Evolutionary conservation across 225 moss, liverwort and hornwort species (phyloP).

Genomic region (Climacium dendroides): DNA sequence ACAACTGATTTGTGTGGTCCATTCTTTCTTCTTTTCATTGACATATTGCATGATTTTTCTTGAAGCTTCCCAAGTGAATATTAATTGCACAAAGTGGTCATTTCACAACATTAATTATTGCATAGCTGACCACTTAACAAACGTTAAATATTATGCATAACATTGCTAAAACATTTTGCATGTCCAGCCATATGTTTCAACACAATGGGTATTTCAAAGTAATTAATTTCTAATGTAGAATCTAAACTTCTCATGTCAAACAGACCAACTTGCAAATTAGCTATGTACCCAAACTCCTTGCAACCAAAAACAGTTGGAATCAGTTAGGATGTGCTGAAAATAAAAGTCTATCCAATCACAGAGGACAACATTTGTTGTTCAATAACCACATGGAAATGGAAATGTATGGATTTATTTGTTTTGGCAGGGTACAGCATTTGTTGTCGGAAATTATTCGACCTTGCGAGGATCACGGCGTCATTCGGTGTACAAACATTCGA

Average conservation of each 20-base stretch:
- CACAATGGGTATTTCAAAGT: background rate
- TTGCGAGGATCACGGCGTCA: background rate
- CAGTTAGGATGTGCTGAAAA: background rate
- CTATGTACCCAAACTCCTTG: background rate
- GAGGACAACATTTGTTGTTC: background rate
- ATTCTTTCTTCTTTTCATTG: background rate
- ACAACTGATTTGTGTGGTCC: background rate
- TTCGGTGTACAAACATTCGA: background rate
- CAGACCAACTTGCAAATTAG: background rate
- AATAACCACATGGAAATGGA: background rate
- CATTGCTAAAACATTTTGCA: too few species aligned
- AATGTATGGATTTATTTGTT: background rate
- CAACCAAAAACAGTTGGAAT: background rate
- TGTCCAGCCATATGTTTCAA: too few species aligned
- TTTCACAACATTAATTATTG: background rate
- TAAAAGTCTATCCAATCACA: background rate
- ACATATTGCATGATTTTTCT: background rate
- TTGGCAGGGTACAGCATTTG: background rate
- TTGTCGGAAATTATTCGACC: background rate
- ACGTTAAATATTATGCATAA: too few species aligned
- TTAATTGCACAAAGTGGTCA: rapidly evolving
- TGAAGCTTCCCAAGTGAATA: background rate
- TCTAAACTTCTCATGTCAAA: background rate
- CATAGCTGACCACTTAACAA: too few species aligned
- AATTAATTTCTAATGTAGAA: background rate